Percentiles rank a stretch among this genome's conserved stretches.
These are phyloP conservation scores for Kockovaella imperatae DNA, from an alignment of 768 basidiomycete genomes.

Conservation along the genomic window DNA sequence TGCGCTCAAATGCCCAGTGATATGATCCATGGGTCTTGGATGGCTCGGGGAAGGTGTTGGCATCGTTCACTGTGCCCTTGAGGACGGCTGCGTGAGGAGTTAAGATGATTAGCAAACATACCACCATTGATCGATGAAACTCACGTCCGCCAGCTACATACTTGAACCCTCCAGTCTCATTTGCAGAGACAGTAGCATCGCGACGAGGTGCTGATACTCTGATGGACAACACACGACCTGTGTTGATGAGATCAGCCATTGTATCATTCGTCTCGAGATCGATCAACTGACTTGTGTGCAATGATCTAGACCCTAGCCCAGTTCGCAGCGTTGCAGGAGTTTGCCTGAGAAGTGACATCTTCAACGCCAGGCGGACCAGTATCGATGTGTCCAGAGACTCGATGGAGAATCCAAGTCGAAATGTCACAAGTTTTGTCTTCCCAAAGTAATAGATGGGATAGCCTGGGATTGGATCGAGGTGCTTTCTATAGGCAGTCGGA, in stretches of 20 bases:
- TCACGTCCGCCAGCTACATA: slow-evolving; percentile 47
- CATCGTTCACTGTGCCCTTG: slow-evolving; percentile 90
- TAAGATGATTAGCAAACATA: too few species aligned
- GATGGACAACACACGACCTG: not conserved
- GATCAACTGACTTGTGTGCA: slow-evolving; percentile 6
- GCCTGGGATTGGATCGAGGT: too few species aligned
- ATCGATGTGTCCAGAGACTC: too few species aligned
- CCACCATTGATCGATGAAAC: slow-evolving; percentile 12
- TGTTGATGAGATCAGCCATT: not conserved
- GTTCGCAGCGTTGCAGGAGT: too few species aligned
- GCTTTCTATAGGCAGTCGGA: too few species aligned
- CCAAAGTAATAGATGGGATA: too few species aligned
- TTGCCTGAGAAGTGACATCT: too few species aligned
- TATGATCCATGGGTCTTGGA: slow-evolving; percentile 79
- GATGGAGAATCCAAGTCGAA: too few species aligned
- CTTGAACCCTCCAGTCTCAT: slow-evolving; percentile 44
- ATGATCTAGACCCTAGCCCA: not conserved
- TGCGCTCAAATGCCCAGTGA: slow-evolving; percentile 87
- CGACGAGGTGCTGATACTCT: too few species aligned
- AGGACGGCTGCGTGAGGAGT: slow-evolving; percentile 60
- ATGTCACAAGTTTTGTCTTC: too few species aligned
- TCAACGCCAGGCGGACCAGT: too few species aligned
- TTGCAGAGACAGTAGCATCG: too few species aligned
- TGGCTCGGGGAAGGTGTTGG: slow-evolving; percentile 76
- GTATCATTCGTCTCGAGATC: not conserved